Conservation (phyloP, 1,139 yeast genomes). For the Sugiyamaella castrensis region DNA sequence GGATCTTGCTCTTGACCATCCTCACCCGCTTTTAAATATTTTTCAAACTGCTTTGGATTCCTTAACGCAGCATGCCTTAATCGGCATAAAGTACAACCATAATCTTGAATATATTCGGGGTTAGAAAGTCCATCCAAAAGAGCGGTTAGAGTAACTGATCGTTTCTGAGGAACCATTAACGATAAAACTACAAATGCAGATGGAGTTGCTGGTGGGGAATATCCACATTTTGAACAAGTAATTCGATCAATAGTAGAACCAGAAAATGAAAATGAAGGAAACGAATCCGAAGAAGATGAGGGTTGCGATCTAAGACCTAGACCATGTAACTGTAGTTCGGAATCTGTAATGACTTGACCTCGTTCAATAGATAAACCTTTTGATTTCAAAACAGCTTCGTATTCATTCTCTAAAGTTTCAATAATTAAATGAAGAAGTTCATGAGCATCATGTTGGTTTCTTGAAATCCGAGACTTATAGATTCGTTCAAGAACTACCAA, state of each 20-base stretch:
- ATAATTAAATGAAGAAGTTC: slow-evolving; percentile 78
- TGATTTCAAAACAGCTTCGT: slow-evolving; percentile 41
- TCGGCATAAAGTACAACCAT: slow-evolving; percentile 73
- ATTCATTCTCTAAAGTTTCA: slow-evolving; percentile 74
- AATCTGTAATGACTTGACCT: background rate
- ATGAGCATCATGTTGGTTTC: slow-evolving; percentile 92
- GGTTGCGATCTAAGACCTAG: background rate
- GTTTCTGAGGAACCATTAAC: slow-evolving; percentile 65
- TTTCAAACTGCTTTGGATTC: slow-evolving; percentile 18
- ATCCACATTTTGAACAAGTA: slow-evolving; percentile 64
- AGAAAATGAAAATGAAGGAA: slow-evolving; percentile 68
- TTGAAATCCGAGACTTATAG: slow-evolving; percentile 71
- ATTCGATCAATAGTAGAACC: slow-evolving; percentile 67
- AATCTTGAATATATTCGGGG: slow-evolving; percentile 70
- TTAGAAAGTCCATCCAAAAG: slow-evolving; percentile 57
- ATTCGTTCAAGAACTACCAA: slow-evolving; percentile 70
- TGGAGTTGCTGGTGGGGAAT: slow-evolving; percentile 56
- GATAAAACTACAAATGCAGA: slow-evolving; percentile 72
- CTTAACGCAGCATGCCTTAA: slow-evolving; percentile 40
- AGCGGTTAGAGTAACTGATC: slow-evolving; percentile 48
- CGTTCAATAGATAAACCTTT: slow-evolving; percentile 31
- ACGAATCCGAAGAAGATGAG: no score
- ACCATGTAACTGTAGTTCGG: background rate
- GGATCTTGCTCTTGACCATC: slow-evolving; percentile 24
- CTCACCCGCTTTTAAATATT: slow-evolving; percentile 16